Percentiles rank a stretch among this genome's conserved stretches.
Conservation (phyloP, 495 filamentous ascomycete species). For the Parathielavia hyrcaniae region DNA sequence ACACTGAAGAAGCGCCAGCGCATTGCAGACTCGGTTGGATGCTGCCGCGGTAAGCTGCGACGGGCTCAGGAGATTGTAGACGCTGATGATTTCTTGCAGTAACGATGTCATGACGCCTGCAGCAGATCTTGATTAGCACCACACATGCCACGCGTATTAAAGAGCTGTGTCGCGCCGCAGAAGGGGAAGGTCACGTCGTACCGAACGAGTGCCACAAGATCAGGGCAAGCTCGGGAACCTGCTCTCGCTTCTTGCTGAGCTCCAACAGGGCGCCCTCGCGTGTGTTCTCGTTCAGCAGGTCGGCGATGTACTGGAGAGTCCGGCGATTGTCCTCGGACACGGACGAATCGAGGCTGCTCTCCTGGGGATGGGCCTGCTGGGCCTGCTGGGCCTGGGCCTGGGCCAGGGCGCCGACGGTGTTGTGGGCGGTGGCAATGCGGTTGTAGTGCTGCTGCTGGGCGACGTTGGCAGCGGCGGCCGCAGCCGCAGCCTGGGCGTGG, state of each 20-base stretch:
- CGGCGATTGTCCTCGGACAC: conserved; percentile 87
- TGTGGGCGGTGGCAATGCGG: conserved; percentile 61
- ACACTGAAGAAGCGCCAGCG: conserved; percentile 91
- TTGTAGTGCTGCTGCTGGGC: conserved; percentile 75
- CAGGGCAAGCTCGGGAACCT: conserved; percentile 91
- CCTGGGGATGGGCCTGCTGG: conserved; percentile 55
- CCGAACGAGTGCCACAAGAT: conserved; percentile 99
- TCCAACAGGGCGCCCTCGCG: conserved; percentile 90
- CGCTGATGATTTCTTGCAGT: conserved; percentile 97
- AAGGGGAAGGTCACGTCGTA: conserved; percentile 43
- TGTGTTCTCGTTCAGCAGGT: conserved; percentile 79
- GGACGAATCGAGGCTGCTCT: conserved; percentile 46
- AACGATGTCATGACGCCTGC: conserved; percentile 96
- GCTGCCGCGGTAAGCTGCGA: conserved; percentile 95
- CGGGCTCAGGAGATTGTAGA: conserved; percentile 93
- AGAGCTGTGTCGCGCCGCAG: not conserved
- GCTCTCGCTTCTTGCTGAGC: conserved; percentile 97
- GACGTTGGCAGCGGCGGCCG: conserved; percentile 56
- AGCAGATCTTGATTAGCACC: conserved; percentile 11
- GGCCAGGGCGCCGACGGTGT: conserved; percentile 42
- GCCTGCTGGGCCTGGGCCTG: conserved; percentile 40
- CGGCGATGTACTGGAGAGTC: conserved; percentile 86
- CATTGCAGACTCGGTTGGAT: conserved; percentile 96
- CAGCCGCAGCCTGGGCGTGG: conserved; percentile 52
- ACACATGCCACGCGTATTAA: not conserved